Base-by-base conservation (phyloP, 257 asterid genomes). In the Penstemon eatonii region DNA sequence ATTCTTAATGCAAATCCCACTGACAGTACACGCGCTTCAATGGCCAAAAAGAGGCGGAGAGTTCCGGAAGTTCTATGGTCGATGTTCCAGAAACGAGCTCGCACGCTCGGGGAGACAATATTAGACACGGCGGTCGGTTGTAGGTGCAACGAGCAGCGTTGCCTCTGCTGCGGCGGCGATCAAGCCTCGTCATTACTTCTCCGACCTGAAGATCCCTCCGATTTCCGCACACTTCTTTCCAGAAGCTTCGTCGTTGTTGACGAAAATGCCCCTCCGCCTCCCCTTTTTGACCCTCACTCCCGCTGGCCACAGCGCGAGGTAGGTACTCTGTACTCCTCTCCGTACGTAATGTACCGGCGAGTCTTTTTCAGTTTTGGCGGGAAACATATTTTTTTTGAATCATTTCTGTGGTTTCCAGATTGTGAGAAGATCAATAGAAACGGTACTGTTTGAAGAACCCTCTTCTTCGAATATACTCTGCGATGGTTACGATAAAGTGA, bases 21-120 rank as follows among this genome's bases (percentile, higher is more conserved):
- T 25, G 2, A 25, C 33, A 25, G 33, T 25, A 1, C 33, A 25
- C 33, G 33, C 33, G 33, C 33, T 25, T 25, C 33, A 8, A 87
- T 81, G 94, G 76, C 76, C 13, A 85, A 64, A 78, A 83, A 80
- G 74, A 81, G 68, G 33, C 67, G 60, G 62, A 71, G 84, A 69
- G 90, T 85, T 53, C 98, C 97, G 13, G 84, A 80, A 73, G 83
- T 85, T 40, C 79, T 90, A 8, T 92, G 93, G 95, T 75, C 85
- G 47, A 54, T 85, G 33, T 92, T 88, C 84, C 76, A 68, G 56
- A 43, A 78, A 71, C 85, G 91, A 8, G 97, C 95, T 6, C 87
- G 89, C 51, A 71, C 96, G 25, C 89, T 92, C 3, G 81, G 76
- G n/a, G 85, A 86, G 15, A 85, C 97, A 7, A 78, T 92, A 25